Percentiles rank a stretch among this genome's conserved stretches.
Conservation (phyloP, 495 filamentous ascomycete genomes). For the Aspergillus bertholletiae region DNA sequence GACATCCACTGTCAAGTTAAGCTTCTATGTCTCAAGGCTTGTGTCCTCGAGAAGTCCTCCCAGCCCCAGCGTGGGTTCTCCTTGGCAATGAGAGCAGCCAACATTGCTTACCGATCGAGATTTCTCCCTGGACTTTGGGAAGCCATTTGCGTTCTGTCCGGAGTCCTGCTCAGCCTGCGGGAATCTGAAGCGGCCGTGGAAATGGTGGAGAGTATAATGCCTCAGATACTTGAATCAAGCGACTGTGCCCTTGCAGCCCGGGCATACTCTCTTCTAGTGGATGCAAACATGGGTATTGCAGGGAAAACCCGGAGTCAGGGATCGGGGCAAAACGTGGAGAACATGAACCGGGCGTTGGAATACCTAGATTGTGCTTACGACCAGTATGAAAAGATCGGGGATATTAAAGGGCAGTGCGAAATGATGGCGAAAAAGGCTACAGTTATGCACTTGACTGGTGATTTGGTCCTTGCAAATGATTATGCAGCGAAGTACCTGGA, state of each 20-base stretch:
- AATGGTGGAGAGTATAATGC: constrained; percentile 70
- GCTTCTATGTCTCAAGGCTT: constrained; percentile 72
- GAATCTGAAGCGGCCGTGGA: constrained; percentile 69
- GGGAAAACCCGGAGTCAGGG: constrained; percentile 40
- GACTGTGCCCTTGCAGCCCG: constrained; percentile 60
- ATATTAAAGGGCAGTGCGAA: constrained; percentile 71
- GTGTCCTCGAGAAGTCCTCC: constrained; percentile 65
- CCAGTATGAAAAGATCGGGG: constrained; percentile 70
- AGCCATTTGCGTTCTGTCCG: constrained; percentile 64
- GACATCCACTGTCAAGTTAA: constrained; percentile 74
- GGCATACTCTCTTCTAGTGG: constrained; percentile 72
- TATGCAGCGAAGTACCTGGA: constrained; percentile 68
- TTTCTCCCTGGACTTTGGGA: constrained; percentile 75
- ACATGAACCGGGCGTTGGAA: constrained; percentile 60
- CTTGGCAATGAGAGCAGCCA: constrained; percentile 74
- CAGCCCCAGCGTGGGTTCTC: constrained; percentile 81
- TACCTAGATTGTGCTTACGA: constrained; percentile 65
- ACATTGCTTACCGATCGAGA: constrained; percentile 66
- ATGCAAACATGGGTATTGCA: constrained; percentile 81
- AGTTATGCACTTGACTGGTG: constrained; percentile 71
- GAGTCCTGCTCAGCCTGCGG: constrained; percentile 64
- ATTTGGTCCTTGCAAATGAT: constrained; percentile 68
- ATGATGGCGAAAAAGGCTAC: constrained; percentile 85
- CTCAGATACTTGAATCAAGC: constrained; percentile 77
- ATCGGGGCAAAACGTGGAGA: constrained; percentile 38